These are phyloP conservation scores for Penicillium nordicum DNA, from an alignment of 2,329 filamentous ascomycete genomes.

Conservation along the genomic window DNA sequence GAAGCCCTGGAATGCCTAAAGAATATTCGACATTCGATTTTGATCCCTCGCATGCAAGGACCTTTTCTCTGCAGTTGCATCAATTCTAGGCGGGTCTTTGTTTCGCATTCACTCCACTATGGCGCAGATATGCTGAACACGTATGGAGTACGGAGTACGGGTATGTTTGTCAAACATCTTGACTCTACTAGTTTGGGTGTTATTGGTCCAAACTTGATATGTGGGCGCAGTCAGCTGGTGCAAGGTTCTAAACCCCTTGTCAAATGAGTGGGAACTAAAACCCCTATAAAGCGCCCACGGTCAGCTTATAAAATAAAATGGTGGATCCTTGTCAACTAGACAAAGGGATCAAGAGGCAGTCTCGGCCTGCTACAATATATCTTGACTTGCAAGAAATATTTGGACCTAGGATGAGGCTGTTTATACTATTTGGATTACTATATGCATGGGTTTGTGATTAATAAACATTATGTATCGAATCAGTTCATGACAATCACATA, in stretches of 20 bases:
- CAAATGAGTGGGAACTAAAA: neutral
- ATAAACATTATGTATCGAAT: neutral
- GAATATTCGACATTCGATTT: conserved; percentile 16
- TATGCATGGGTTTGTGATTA: neutral
- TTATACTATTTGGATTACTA: neutral
- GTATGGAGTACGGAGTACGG: neutral
- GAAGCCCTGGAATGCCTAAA: conserved; percentile 19
- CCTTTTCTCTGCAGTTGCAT: neutral
- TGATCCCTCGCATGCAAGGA: conserved; percentile 1
- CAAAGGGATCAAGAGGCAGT: neutral
- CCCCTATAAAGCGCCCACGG: neutral
- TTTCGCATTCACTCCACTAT: neutral
- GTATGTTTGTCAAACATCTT: neutral
- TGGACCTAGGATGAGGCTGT: neutral
- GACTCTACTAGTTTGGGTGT: neutral
- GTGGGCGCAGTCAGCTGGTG: conserved; percentile 1
- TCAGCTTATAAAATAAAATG: neutral
- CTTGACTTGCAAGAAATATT: neutral
- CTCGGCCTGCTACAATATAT: neutral
- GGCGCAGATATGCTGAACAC: neutral
- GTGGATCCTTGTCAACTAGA: neutral
- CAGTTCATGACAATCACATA: neutral
- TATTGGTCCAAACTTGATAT: neutral
- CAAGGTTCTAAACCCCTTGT: neutral
- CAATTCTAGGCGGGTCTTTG: neutral